phyloP scores from a whole-genome alignment of 139 green algal genomes.

The Chlamydomonas incerta region DNA sequence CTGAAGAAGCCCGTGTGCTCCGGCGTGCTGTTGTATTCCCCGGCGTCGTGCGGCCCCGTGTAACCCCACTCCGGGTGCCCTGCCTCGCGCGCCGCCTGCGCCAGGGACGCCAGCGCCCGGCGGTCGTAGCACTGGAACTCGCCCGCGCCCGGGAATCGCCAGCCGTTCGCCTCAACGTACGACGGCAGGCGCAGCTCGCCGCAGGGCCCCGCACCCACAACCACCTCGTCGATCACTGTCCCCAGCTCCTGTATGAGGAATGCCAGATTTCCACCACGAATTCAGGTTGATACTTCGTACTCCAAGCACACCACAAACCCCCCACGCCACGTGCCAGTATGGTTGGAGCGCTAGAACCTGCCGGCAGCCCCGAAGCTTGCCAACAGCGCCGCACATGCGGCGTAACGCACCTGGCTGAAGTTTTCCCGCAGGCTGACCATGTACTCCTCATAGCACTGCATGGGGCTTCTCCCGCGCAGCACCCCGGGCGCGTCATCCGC shows the following conservation, averaged over 20 bases:
- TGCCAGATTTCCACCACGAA: background rate
- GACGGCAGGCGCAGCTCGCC: constrained; percentile 81
- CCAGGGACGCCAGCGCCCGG: constrained; percentile 64
- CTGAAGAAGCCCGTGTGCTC: constrained; percentile 69
- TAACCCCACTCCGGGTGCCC: constrained; percentile 74
- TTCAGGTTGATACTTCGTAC: background rate
- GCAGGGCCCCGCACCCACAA: constrained; percentile 77
- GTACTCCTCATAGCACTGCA: constrained; percentile 92
- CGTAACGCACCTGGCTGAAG: constrained; percentile 53
- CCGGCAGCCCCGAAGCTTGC: no score
- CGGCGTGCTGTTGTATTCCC: constrained; percentile 68
- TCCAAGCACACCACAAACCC: background rate
- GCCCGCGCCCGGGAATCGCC: constrained; percentile 87
- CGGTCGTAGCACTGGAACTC: constrained; percentile 89
- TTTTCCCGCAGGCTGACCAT: constrained; percentile 81
- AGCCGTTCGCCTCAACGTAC: constrained; percentile 85
- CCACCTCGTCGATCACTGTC: constrained; percentile 82
- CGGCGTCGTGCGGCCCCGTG: constrained; percentile 69
- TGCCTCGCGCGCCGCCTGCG: constrained; percentile 52
- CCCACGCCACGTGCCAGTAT: background rate
- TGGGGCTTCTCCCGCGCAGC: constrained; percentile 65
- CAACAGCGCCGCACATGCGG: no score
- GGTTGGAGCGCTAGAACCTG: no score
- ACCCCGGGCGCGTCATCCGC: constrained; percentile 77
- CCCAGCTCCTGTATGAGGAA: constrained; percentile 63